Base-by-base conservation (phyloP, 2,329 filamentous ascomycete genomes). In the Aureobasidium melanogenum region DNA sequence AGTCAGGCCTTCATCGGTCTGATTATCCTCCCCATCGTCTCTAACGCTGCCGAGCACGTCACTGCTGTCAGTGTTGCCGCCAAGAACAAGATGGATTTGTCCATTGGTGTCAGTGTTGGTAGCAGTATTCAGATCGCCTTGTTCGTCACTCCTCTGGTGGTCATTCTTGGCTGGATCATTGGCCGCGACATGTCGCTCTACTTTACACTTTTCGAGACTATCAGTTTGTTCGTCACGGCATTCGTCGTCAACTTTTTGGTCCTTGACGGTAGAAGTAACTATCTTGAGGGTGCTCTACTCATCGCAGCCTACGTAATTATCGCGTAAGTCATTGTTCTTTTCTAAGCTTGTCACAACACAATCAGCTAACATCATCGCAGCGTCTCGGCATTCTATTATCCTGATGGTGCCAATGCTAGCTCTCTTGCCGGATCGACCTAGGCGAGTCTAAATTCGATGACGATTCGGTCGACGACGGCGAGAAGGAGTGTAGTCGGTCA, bases 181-280 rank as follows among this genome's bases (percentile, higher is more conserved):
- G 82, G 82, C 64, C 84, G 87, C 64, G 80, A 84, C 1, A 93
- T 93, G 82, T 80, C 78, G 46, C 70, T 84, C 12, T 84, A 84
- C 73, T 84, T 84, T 68, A 84, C 82, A 62, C 74, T 84, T 19
- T 84, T 84, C 65, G 82, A 84, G 70, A 84, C 82, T 1, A 76
- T 91, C 24, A 87, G 88, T 43, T 77, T 96, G 43, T 95, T 96
- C 67, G 88, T 94, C 14, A 86, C 89, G 1, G 89, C 90, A 0
- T 83, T 96, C 44, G 80, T 96, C 36, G 88, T 92, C 62, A 96
- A 95, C 71, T 96, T 95, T 71, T 75, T 96, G 46, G 90, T 95
- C 52, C 81, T 87, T 22, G 90, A 95, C 67, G 91, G 90, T 32
- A 84, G 90, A 71, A 91, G 87, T 64, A 90, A 93, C 67, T 94